Evolutionary conservation across 1,284 basidiomycete genomes (phyloP).

Genomic region (Agaricales sp.): DNA sequence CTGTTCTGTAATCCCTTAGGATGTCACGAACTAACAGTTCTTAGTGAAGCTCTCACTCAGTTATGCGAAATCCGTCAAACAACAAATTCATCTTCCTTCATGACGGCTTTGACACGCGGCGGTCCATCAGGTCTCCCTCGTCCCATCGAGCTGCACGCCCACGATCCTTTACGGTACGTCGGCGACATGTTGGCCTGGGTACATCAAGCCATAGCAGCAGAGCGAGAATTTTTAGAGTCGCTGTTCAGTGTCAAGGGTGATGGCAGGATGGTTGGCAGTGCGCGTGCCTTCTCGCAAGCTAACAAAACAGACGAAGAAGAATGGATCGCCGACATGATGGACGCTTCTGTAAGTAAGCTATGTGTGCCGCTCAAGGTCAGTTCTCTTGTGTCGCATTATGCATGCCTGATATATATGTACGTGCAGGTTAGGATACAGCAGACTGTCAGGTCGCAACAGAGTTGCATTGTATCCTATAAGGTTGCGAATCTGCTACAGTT

Average conservation of each 20-base stretch:
- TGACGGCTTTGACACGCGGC: constrained; percentile 83
- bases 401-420: neutral
- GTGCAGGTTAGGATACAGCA: constrained; percentile 80
- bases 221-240: constrained; percentile 85
- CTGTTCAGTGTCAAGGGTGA: constrained; percentile 66
- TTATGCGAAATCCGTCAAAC: constrained; percentile 79
- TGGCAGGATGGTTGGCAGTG: constrained; percentile 69
- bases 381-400: neutral
- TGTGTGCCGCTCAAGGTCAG: constrained; percentile 78
- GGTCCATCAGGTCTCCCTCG: constrained; percentile 82
- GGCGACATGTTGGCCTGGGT: constrained; percentile 99
- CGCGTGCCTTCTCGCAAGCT: constrained; percentile 38
- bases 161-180: constrained; percentile 92
- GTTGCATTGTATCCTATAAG: constrained; percentile 84
- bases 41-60: constrained; percentile 67
- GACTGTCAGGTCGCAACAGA: constrained; percentile 88
- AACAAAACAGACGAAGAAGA: constrained; percentile 56
- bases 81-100: constrained; percentile 72
- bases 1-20: constrained; percentile 2
- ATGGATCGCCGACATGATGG: constrained; percentile 76
- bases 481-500: constrained; percentile 93
- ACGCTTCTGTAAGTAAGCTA: constrained; percentile 75
- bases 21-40: neutral
- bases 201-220: constrained; percentile 90
- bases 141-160: constrained; percentile 95